Evolutionary conservation across 1,139 yeast species (phyloP).

Genomic region (Candida glucosophila): DNA sequence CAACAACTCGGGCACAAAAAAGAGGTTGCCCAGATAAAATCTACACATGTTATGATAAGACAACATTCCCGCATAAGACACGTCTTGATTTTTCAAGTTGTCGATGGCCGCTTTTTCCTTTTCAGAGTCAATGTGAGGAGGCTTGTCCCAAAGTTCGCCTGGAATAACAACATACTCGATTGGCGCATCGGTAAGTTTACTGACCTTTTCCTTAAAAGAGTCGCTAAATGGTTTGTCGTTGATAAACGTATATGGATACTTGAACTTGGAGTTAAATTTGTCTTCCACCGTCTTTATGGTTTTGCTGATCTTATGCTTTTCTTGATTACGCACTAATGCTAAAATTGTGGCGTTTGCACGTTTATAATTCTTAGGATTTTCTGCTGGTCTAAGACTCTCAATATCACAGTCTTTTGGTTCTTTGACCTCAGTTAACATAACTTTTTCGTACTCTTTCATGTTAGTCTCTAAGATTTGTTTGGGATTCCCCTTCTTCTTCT

Average conservation of each 20-base stretch:
- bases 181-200: slow-evolving; percentile 36
- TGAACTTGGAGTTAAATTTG: slow-evolving; percentile 58
- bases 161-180: slow-evolving; percentile 53
- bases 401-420: slow-evolving; percentile 45
- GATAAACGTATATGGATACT: slow-evolving; percentile 73
- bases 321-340: slow-evolving; percentile 63
- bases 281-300: slow-evolving; percentile 55
- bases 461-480: slow-evolving; percentile 27
- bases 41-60: slow-evolving; percentile 75
- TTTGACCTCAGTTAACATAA: slow-evolving; percentile 23
- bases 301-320: slow-evolving; percentile 35
- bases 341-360: slow-evolving; percentile 68
- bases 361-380: slow-evolving; percentile 19
- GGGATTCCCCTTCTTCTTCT: slow-evolving; percentile 17
- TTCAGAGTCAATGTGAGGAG: slow-evolving; percentile 41
- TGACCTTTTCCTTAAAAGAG: slow-evolving; percentile 39
- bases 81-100: slow-evolving; percentile 32
- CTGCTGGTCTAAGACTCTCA: slow-evolving; percentile 22
- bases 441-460: slow-evolving; percentile 19
- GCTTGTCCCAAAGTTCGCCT: slow-evolving; percentile 56
- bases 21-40: slow-evolving; percentile 52
- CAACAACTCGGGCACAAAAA: slow-evolving; percentile 49
- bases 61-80: slow-evolving; percentile 54
- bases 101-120: slow-evolving; percentile 33
- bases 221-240: slow-evolving; percentile 63